Evolutionary conservation across 2,329 filamentous ascomycete species (phyloP), one percentile per base, ranked within the genome.

Genomic region (Periconia sp.): DNA sequence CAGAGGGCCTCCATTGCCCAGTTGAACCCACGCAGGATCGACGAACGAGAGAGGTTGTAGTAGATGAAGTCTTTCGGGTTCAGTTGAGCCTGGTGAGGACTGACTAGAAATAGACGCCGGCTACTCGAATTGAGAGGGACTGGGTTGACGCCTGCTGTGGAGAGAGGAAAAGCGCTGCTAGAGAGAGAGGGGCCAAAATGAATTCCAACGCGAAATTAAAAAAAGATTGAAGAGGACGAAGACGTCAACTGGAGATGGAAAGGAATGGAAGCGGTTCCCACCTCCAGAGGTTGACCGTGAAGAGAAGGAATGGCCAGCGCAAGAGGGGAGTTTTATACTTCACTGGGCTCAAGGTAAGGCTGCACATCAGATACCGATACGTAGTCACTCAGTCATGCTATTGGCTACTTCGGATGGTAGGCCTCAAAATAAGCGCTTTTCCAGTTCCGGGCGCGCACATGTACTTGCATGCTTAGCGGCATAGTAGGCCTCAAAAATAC

Each of bases 1-100:
- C n/a, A 43, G 26, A 16, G 40, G 40, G 33, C 40, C 40, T 36
- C 33, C 40, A 36, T 36, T 37, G 1, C 40, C 40, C 6, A 21
- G n/a, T 7, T 43, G 24, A 37, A 43, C 16, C 33, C 40, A 43
- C 17, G 17, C 25, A 37, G 33, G 40, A 31, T 43, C 40, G 24
- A 43, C 26, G 16, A 36, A 36, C 32, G n/a, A 7, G 19, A 37
- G 32, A 25, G 24, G 9, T 24, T 23, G 22, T 34, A 29, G 16
- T 16, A 17, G 21, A 22, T 17, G 15, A 36, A 18, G 26, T 16
- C 31, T 31, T 30, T 31, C 25, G 25, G 23, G 40, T 24, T 31
- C 25, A 24, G 37, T 8, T 5, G 37, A 40, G 4, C 40, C 32
- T 30, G 40, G 11, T 22, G 32, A 23, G 40, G 22, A 4, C 25